phyloP scores from a whole-genome alignment of 352 stramenopile species.

The Pythium apleroticum region DNA sequence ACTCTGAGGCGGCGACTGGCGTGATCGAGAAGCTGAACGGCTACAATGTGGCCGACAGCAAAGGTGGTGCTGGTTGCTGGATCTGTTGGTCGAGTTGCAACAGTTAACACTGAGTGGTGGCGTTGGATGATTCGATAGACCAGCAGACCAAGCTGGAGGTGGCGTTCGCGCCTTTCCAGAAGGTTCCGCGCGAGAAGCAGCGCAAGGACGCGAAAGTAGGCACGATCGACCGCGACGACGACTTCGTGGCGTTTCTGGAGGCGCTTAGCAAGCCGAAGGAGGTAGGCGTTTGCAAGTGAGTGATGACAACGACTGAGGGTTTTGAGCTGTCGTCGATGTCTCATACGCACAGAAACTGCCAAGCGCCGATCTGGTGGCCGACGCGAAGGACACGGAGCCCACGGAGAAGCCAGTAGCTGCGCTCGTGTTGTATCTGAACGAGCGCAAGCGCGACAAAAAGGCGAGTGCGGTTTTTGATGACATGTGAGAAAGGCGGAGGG shows the following conservation, averaged over 20 bases:
- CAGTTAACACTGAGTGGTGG: neutral
- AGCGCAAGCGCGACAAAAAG: conserved; percentile 72
- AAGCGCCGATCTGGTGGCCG: conserved; percentile 54
- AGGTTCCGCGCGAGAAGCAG: conserved; percentile 77
- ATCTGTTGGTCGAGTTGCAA: neutral
- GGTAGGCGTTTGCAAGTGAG: conserved; percentile 27
- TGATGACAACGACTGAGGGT: no score
- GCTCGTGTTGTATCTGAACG: conserved; percentile 84
- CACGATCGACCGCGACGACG: conserved; percentile 69
- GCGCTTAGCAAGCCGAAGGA: conserved; percentile 65
- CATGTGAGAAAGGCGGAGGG: neutral
- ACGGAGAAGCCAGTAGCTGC: conserved; percentile 70
- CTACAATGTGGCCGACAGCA: conserved; percentile 34
- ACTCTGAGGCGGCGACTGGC: conserved; percentile 43
- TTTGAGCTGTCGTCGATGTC: no score
- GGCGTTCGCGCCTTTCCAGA: conserved; percentile 78
- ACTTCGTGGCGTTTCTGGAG: conserved; percentile 76
- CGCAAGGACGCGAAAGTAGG: conserved; percentile 76
- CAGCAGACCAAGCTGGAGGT: conserved; percentile 41
- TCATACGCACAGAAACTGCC: conserved; percentile 71
- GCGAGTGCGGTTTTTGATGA: neutral
- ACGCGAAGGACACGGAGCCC: conserved; percentile 50
- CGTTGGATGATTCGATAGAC: conserved; percentile 15
- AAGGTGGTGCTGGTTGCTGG: conserved; percentile 28
- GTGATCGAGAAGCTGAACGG: conserved; percentile 60